Evolutionary conservation across 2,329 filamentous ascomycete species (phyloP).

Genomic region (Aspergillus versicolor): DNA sequence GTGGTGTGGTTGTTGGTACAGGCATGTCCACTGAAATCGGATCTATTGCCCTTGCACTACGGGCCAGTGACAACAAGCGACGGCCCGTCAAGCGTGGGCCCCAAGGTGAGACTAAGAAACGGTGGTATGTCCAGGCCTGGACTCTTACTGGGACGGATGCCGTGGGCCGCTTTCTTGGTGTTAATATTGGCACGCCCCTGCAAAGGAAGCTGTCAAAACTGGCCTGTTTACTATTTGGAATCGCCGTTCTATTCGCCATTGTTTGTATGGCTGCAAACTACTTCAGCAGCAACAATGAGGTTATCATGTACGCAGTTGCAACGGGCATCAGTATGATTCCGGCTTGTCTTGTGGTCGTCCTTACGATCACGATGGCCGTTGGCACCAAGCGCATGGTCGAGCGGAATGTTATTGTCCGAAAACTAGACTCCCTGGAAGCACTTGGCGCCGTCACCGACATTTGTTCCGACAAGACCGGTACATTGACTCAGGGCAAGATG

Average conservation of each 20-base stretch:
- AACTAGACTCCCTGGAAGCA: conserved; percentile 58
- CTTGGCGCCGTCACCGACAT: conserved; percentile 62
- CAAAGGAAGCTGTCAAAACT: conserved; percentile 69
- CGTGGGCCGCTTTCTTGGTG: conserved; percentile 63
- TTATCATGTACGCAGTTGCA: conserved; percentile 65
- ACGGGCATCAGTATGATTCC: conserved; percentile 63
- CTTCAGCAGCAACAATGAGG: conserved; percentile 54
- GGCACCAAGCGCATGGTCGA: conserved; percentile 60
- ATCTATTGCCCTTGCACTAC: conserved; percentile 64
- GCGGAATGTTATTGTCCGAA: conserved; percentile 58
- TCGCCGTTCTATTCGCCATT: conserved; percentile 67
- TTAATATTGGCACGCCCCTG: conserved; percentile 68
- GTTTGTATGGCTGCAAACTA: conserved; percentile 66
- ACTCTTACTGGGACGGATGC: conserved; percentile 57
- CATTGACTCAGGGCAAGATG: conserved; percentile 65
- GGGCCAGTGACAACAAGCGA: conserved; percentile 55
- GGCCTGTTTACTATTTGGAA: conserved; percentile 64
- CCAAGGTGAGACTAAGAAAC: conserved; percentile 51
- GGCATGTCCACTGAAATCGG: conserved; percentile 65
- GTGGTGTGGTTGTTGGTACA: conserved; percentile 60
- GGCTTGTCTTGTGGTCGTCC: conserved; percentile 62
- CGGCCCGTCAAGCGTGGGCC: conserved; percentile 54
- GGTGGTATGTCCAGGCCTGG: conserved; percentile 54
- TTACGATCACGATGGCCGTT: conserved; percentile 67
- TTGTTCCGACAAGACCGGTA: conserved; percentile 60